phyloP scores from a whole-genome alignment of 352 stramenopile genomes.

The Thalassiosira ordinaria region DNA sequence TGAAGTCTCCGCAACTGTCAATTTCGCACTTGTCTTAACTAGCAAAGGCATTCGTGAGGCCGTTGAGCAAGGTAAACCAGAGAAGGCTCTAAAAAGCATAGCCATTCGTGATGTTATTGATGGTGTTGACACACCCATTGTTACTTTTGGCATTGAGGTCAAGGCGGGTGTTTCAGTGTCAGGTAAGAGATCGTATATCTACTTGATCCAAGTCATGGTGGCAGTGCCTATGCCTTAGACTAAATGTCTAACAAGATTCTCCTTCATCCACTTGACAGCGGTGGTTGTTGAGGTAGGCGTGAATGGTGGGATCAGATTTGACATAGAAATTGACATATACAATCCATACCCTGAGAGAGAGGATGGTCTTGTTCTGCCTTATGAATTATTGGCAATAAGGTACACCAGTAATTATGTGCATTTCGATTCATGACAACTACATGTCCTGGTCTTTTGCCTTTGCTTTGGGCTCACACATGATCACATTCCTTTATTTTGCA shows the following conservation, averaged over 20 bases:
- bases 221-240: no score
- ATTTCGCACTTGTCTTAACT: conserved; percentile 39
- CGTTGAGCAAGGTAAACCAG: conserved; percentile 35
- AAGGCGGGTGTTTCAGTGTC: no score
- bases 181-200: no score
- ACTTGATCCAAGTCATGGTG: no score
- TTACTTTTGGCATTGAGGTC: no score
- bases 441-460: no score
- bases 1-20: conserved; percentile 24
- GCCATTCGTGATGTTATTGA: conserved; percentile 34
- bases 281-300: conserved; percentile 42
- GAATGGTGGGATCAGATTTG: conserved; percentile 22
- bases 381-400: conserved; percentile 44
- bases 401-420: no score
- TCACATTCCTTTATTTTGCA: no score
- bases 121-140: conserved; percentile 26
- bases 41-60: conserved; percentile 49
- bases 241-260: no score
- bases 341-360: conserved; percentile 42
- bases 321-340: conserved; percentile 48
- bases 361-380: conserved; percentile 48
- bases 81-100: conserved; percentile 42
- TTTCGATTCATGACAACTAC: no score
- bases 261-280: conserved; percentile 33
- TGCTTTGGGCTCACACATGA: no score